Conservation (phyloP, 179 eudicot genomes). For the Spergularia azorica region DNA sequence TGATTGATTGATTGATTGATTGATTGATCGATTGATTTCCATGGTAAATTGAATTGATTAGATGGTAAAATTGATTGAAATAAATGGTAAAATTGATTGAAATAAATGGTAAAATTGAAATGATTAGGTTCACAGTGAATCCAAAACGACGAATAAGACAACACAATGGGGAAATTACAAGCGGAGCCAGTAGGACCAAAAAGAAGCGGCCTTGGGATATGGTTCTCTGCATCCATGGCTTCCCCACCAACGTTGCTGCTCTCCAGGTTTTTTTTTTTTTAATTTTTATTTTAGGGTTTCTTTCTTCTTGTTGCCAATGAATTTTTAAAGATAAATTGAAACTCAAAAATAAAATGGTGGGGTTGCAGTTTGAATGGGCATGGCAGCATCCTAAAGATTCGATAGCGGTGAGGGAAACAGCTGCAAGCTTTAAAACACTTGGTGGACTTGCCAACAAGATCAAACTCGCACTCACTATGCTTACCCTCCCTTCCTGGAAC, state of each 20-base stretch:
- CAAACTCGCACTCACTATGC: conserved; percentile 79
- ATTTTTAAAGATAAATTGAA: not conserved
- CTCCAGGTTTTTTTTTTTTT: conserved; percentile 61
- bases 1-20: not conserved
- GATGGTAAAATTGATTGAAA: not conserved
- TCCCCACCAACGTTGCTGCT: conserved; percentile 76
- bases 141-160: conserved; percentile 79
- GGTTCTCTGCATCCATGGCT: conserved; percentile 85
- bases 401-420: conserved; percentile 60
- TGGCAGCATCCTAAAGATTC: conserved; percentile 96
- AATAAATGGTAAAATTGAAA: not conserved
- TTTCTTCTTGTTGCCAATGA: not conserved
- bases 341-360: not conserved
- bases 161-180: conserved; percentile 78
- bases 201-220: conserved; percentile 91
- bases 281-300: not conserved
- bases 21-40: not conserved
- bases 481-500: conserved; percentile 75
- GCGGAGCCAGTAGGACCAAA: conserved; percentile 77
- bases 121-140: conserved; percentile 70
- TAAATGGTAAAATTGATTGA: not conserved
- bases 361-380: conserved; percentile 93
- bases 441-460: conserved; percentile 77
- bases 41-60: not conserved
- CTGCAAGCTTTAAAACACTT: conserved; percentile 68